A percentile compares a stretch with the other conserved stretches of the same genome.
Evolutionary conservation across 1,139 yeast genomes (phyloP).

Genomic region (Waltiozyma sp.): DNA sequence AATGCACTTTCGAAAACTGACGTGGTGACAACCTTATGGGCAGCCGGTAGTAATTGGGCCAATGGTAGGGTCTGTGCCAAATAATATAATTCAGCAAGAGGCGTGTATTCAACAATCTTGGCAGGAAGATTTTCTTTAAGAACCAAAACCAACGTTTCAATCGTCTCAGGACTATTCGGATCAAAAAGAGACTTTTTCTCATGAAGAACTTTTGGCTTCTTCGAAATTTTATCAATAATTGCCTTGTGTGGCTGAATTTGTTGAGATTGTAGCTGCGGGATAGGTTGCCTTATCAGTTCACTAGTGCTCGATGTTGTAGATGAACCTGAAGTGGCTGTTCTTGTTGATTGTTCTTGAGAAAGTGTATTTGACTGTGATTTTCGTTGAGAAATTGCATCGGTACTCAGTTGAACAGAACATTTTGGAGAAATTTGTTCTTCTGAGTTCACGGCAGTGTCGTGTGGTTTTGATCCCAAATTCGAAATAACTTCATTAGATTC

Average conservation of each 20-base stretch:
- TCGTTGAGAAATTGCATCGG: not conserved
- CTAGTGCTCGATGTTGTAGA: not conserved
- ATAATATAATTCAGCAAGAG: conserved; percentile 78
- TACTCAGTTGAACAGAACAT: not conserved
- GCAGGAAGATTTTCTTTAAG: conserved; percentile 38
- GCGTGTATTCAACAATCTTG: conserved; percentile 42
- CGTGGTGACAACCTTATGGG: conserved; percentile 79
- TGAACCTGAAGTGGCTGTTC: not conserved
- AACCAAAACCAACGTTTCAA: conserved; percentile 29
- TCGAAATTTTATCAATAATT: conserved; percentile 2
- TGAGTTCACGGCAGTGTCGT: no score
- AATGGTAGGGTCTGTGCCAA: conserved; percentile 82
- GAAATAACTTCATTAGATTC: not conserved
- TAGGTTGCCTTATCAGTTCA: not conserved
- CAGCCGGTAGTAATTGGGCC: conserved; percentile 67
- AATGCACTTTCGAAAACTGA: conserved; percentile 78
- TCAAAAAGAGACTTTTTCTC: conserved; percentile 17
- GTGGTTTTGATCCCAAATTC: no score
- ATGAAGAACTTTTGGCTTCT: conserved; percentile 15
- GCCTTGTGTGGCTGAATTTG: not conserved
- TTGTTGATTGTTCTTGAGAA: not conserved
- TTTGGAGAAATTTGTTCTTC: not conserved
- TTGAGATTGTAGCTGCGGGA: not conserved
- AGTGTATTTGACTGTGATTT: not conserved
- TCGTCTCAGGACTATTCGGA: conserved; percentile 24